Percentiles rank a stretch among this genome's conserved stretches.
phyloP scores from a whole-genome alignment of 495 filamentous ascomycete genomes.

The Aspergillus incahuasiensis region DNA sequence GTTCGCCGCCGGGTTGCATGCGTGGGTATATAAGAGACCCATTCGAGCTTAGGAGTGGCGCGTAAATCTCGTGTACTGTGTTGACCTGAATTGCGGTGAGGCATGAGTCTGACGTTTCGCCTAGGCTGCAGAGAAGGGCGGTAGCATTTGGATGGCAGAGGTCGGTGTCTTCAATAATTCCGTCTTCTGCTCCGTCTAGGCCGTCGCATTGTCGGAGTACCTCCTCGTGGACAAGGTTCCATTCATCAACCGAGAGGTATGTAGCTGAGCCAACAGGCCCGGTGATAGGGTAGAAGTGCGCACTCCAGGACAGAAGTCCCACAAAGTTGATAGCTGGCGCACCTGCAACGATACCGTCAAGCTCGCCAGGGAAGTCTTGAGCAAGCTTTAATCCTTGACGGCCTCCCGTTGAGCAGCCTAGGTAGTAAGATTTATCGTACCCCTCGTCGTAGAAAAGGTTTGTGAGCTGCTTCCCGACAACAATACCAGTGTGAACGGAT shows the following conservation, averaged over 20 bases:
- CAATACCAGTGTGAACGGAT: conserved; percentile 48
- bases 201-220: conserved; percentile 62
- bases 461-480: conserved; percentile 46
- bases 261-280: conserved; percentile 41
- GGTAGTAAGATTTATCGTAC: conserved; percentile 48
- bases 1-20: conserved; percentile 44
- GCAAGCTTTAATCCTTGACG: conserved; percentile 49
- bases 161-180: conserved; percentile 58
- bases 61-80: conserved; percentile 52
- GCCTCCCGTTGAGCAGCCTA: conserved; percentile 55
- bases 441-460: conserved; percentile 43
- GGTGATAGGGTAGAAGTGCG: conserved; percentile 46
- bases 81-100: conserved; percentile 53
- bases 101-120: conserved; percentile 38
- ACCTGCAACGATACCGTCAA: conserved; percentile 65
- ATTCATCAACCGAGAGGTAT: conserved; percentile 48
- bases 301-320: conserved; percentile 51
- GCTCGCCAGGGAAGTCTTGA: conserved; percentile 48
- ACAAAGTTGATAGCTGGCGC: conserved; percentile 49
- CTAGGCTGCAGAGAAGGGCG: conserved; percentile 45
- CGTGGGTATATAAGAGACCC: conserved; percentile 53
- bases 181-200: conserved; percentile 59
- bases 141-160: conserved; percentile 53
- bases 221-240: conserved; percentile 51
- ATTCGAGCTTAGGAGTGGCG: conserved; percentile 45